Conservation (phyloP, 352 stramenopile genomes). For the Pythium apleroticum region DNA sequence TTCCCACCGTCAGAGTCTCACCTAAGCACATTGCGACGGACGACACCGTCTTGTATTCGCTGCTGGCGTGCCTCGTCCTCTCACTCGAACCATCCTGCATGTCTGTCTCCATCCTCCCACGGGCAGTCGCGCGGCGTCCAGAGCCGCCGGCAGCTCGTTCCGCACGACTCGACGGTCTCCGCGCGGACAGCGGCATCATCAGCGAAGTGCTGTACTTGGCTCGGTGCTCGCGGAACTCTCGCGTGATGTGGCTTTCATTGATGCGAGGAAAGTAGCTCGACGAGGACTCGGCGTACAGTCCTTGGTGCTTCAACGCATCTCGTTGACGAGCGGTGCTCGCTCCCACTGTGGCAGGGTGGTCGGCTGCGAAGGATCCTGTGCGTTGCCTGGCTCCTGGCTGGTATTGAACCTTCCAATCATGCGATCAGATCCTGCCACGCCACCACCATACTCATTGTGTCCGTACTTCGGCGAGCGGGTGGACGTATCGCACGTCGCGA, state of each 20-base stretch:
- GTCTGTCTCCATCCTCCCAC: no score
- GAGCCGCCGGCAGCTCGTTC: not conserved
- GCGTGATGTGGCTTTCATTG: conserved; percentile 38
- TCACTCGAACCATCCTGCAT: no score
- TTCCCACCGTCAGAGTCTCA: not conserved
- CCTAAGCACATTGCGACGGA: not conserved
- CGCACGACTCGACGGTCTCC: not conserved
- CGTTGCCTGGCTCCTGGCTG: not conserved
- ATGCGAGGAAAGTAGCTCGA: conserved; percentile 59
- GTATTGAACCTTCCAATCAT: conserved; percentile 3
- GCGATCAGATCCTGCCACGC: no score
- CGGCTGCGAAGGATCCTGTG: not conserved
- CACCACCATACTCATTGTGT: no score
- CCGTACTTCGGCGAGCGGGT: conserved; percentile 36
- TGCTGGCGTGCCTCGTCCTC: not conserved
- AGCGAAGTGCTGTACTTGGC: conserved; percentile 10
- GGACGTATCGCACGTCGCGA: conserved; percentile 38
- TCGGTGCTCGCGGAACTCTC: conserved; percentile 47
- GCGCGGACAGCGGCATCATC: not conserved
- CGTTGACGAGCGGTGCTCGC: conserved; percentile 12
- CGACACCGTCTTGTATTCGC: not conserved
- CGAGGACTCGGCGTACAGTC: conserved; percentile 30
- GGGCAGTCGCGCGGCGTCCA: not conserved
- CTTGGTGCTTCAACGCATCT: conserved; percentile 29
- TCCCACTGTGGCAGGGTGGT: conserved; percentile 39